Evolutionary conservation across 2,329 filamentous ascomycete genomes (phyloP), one percentile per base, ranked within the genome.

Genomic region (Colletotrichum acutatum): DNA sequence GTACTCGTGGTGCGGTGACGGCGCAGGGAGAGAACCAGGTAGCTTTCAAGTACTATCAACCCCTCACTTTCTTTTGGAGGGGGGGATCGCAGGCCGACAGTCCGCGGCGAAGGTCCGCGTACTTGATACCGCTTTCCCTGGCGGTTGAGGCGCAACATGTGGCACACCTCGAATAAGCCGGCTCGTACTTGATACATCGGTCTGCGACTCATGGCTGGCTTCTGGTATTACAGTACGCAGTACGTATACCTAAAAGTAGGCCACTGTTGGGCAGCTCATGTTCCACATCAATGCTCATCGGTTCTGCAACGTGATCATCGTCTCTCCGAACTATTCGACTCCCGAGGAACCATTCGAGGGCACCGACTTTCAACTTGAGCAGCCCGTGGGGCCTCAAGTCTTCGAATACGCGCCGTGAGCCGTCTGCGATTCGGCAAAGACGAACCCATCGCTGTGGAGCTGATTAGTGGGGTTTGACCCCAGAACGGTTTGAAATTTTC

Each of bases 401-500:
- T 42, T 42, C 42, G 12, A 49, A 19, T 19, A 19, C 34, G 49
- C 49, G 66, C 53, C 28, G 59, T n/a, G 49, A 32, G 66, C 37
- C 37, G 59, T n/a, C 37, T 42, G 53, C 42, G 24, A 66, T 26
- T 70, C 54, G 67, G 61, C 61, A 42, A 62, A 59, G 57, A 58
- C 24, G 37, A 54, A 53, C 58, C 49, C 68, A 61, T 66, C 42
- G 34, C n/a, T 24, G 57, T 71, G 68, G 63, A 42, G 26, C 64
- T 59, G 16, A 1, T 6, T 24, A 28, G 68, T 71, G 68, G 57
- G n/a, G 49, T 71, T 52, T 16, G 49, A 49, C 63, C 68, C 42
- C 26, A 62, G 42, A 28, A 62, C 28, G 42, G 42, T 49, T 67
- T 60, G 28, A 61, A 71, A 56, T 22, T 67, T 71, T 67, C 28